These are phyloP conservation scores for Pisolithus orientalis DNA, from an alignment of 768 basidiomycete species.

Conservation along the genomic window DNA sequence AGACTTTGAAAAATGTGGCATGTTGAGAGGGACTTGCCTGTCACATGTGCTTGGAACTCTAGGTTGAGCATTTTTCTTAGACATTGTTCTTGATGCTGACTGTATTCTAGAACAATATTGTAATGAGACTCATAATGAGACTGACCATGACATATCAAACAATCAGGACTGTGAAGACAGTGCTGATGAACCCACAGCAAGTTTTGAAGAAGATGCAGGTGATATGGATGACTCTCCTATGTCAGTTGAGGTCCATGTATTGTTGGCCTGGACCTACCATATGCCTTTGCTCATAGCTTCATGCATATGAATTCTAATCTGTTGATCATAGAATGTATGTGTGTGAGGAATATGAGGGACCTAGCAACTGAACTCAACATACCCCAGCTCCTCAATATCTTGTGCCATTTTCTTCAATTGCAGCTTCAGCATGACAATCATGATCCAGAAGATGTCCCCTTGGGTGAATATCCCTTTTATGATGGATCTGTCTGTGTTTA, in stretches of 20 bases:
- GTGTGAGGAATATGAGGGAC: neutral
- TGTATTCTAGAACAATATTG: neutral
- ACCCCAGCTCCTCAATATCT: neutral
- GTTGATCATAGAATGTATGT: neutral
- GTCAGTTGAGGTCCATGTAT: neutral
- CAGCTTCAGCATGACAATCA: constrained; percentile 4
- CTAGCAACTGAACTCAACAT: neutral
- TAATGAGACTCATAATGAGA: too few species aligned
- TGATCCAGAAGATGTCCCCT: neutral
- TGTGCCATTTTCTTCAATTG: constrained; percentile 3
- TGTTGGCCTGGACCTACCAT: neutral
- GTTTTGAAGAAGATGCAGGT: neutral
- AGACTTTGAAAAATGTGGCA: too few species aligned
- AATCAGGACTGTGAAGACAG: neutral
- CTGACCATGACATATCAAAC: too few species aligned
- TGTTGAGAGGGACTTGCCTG: constrained; percentile 10
- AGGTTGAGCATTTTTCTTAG: too few species aligned
- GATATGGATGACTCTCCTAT: neutral
- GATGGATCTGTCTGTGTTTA: neutral
- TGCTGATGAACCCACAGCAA: neutral
- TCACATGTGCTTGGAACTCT: too few species aligned
- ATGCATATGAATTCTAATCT: neutral
- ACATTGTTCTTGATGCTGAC: too few species aligned
- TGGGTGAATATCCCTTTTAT: neutral
- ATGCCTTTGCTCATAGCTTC: neutral